A percentile compares a stretch with the other conserved stretches of the same genome.
These are phyloP conservation scores for Populus tremula DNA, from an alignment of 345 rosid species.

Conservation along the genomic window DNA sequence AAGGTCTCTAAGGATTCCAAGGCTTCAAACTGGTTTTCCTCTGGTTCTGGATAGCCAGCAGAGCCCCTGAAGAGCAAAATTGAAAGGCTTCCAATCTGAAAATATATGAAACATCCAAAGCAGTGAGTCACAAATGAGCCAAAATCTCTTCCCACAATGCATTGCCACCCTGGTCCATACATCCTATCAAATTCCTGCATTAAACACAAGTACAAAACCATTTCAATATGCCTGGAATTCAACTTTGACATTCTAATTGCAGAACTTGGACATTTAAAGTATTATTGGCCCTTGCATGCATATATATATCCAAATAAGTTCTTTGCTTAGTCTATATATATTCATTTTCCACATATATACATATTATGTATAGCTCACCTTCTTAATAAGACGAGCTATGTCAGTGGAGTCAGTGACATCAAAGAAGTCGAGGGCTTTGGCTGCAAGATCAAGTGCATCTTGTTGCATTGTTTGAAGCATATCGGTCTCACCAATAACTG, in stretches of 20 bases:
- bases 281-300: too few relatives aligned
- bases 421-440: conserved; percentile 76
- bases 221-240: not conserved
- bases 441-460: conserved; percentile 62
- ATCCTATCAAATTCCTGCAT: conserved; percentile 54
- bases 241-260: not conserved
- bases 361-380: conserved; percentile 34
- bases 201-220: not conserved
- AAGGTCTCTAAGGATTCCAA: conserved; percentile 13
- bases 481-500: conserved; percentile 71
- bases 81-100: conserved; percentile 54
- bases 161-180: conserved; percentile 61
- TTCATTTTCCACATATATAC: not conserved
- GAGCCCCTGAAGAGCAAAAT: conserved; percentile 66
- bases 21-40: conserved; percentile 17
- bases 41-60: conserved; percentile 24
- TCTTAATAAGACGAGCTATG: conserved; percentile 72
- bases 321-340: not conserved
- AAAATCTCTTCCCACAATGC: conserved; percentile 68
- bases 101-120: conserved; percentile 57
- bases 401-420: conserved; percentile 68
- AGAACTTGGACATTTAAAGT: too few relatives aligned
- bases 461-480: conserved; percentile 79
- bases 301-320: too few relatives aligned
- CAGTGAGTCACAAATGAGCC: conserved; percentile 68